Conservation (phyloP, 306 rosid genomes). For the Mucuna pruriens region DNA sequence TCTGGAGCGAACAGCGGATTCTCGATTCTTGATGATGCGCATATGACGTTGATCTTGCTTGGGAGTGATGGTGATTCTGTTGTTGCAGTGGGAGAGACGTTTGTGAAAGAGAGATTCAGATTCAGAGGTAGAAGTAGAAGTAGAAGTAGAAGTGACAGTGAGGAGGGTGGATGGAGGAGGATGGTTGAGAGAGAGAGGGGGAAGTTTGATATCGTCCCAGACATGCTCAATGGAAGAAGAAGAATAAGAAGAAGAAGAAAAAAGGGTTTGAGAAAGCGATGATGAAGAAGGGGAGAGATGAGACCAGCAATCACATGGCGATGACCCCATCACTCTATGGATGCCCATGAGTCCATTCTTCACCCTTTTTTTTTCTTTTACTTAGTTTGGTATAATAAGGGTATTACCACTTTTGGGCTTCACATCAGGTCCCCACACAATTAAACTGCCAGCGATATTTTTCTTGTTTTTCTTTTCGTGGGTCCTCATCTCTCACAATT, state of each 20-base stretch:
- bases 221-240: conserved; percentile 21
- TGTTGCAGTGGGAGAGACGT: too few species aligned
- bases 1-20: conserved; percentile 43
- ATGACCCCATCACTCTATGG: background rate
- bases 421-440: background rate
- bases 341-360: background rate
- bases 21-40: conserved; percentile 42
- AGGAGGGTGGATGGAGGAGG: background rate
- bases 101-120: background rate
- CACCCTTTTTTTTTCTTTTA: background rate
- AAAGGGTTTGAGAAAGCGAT: background rate
- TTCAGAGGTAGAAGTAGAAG: too few species aligned
- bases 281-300: background rate
- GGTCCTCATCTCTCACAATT: too few species aligned
- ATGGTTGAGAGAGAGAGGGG: background rate
- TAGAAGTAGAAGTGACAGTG: background rate
- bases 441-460: background rate
- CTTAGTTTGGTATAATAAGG: background rate
- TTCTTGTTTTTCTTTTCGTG: too few species aligned
- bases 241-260: background rate
- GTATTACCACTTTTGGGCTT: background rate
- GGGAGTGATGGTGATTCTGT: too few species aligned
- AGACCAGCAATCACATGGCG: background rate
- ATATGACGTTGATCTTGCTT: background rate
- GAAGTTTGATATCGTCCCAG: conserved; percentile 22